Base-by-base conservation (phyloP, 208 protist species). In the Trypanosoma avium region DNA sequence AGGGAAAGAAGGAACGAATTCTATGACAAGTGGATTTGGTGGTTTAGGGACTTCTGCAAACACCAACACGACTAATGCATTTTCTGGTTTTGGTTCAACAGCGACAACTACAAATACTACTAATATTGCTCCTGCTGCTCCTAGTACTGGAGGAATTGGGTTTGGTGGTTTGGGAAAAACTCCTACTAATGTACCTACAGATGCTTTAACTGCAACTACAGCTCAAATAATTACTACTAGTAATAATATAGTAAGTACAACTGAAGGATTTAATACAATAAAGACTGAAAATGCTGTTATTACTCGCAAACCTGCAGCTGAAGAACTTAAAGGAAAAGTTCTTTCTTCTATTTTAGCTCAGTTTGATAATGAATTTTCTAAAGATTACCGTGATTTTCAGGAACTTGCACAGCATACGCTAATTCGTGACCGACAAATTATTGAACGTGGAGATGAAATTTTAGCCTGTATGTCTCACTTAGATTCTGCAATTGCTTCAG, bases 401-500 rank as follows among this genome's bases (percentile, higher is more conserved):
- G 73, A 79, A 21, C 54, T 90, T 15, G 64, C 84, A 6, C 72
- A 76, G n/a, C 82, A 79, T 57, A 80, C 88, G 40, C 66, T 81
- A 17, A 49, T 79, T 19, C 83, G 84, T 30, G 87, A 93, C 47
- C 65, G 70, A 5, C 74, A 88, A n/a, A 78, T 93, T 29, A 74
- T 90, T 61, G 72, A 81, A 29, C 84, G 76, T 33, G 79, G 77
- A 0, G 74, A 77, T 49, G 78, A 88, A 13, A 70, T 93, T 38
- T 55, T 78, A 26, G 62, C 75, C 13, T 62, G 79, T 40, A 73
- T 79, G 53, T 62, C 69, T 6, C 69, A 72, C 10, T 58, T 93
- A 7, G 84, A 85, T 35, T 61, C 81, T 38, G 81, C 87, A 6
- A 43, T 88, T 27, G 59, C 73, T 0, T 70, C 69, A 32, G 81